Evolutionary conservation across 805 yeast species (phyloP).

Genomic region (Candida schatavii): DNA sequence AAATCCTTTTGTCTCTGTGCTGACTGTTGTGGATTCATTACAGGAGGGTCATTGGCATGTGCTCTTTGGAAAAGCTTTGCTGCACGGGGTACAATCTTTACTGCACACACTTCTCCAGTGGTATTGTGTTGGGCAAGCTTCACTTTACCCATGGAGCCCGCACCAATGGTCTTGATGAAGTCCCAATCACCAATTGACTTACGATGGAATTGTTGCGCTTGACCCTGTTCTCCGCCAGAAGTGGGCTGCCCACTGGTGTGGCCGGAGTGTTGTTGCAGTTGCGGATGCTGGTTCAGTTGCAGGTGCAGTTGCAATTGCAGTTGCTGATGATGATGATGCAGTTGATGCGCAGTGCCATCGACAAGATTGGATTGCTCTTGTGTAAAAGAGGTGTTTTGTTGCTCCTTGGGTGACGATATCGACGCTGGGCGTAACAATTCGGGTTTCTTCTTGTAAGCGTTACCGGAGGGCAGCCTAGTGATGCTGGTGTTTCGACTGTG

Average conservation of each 20-base stretch:
- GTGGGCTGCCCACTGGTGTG: constrained; percentile 1
- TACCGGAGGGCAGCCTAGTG: constrained; percentile 5
- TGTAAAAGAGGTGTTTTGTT: constrained; percentile 1
- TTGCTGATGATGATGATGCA: constrained; percentile 6
- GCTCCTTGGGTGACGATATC: constrained; percentile 16
- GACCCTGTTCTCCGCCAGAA: neutral
- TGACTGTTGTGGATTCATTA: constrained; percentile 55
- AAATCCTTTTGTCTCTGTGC: constrained; percentile 64
- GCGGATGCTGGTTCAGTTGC: constrained; percentile 7
- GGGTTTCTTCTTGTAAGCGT: constrained; percentile 7
- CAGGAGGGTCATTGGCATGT: constrained; percentile 67
- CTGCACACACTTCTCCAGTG: constrained; percentile 83
- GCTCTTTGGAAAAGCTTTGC: constrained; percentile 71
- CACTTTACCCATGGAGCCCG: constrained; percentile 99
- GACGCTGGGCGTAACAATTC: constrained; percentile 34
- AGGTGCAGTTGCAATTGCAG: constrained; percentile 9
- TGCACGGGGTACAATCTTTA: constrained; percentile 90
- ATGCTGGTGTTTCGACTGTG: constrained; percentile 7
- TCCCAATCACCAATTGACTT: constrained; percentile 96
- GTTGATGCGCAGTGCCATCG: neutral
- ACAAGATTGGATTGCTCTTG: neutral
- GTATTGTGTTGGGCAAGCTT: constrained; percentile 84
- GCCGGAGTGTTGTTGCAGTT: constrained; percentile 15
- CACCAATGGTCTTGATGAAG: constrained; percentile 90
- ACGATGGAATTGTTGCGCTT: constrained; percentile 63